Evolutionary conservation across 2,329 filamentous ascomycete species (phyloP), one percentile per base, ranked within the genome.

Genomic region (Neonectria faginata): DNA sequence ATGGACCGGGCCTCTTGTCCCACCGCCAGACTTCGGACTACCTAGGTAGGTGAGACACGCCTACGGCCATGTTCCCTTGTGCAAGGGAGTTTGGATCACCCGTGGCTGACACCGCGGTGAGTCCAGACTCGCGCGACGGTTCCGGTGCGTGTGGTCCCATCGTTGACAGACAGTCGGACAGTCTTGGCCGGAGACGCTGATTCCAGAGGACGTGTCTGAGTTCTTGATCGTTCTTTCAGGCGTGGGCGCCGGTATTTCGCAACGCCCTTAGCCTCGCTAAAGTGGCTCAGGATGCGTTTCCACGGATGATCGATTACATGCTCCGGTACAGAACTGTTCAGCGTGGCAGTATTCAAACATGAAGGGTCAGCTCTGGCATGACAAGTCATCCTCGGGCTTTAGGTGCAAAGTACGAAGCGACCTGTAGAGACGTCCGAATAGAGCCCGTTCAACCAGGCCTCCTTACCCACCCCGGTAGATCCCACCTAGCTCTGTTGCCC

Each of bases 41-140:
- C 25, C 25, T 25, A 25, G 25, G 25, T 25, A 48, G 25, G 36
- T 65, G 57, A 65, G 57, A 65, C 61, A 58, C 20, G 18, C 57
- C 47, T 52, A 33, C 44, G 41, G 47, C 47, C 47, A 27, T 44
- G 45, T 59, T 59, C 44, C 18, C 33, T 57, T 44, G 55, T 48
- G 48, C 55, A 65, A 65, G 57, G 62, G 62, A 57, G 62, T 29
- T 31, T 61, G 22, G 44, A 48, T 42, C 42, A 42, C 20, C 47
- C n/a, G 48, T 58, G 55, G 60, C 55, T 54, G 33, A 58, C 22
- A 55, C 53, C n/a, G 27, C 50, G 25, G 42, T 58, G 50, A 58
- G 58, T 58, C 33, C 22, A 63, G 48, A 58, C 55, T 53, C 50
- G 31, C 42, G 50, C 29, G 36, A 54, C 25, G 41, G 29, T 41